Conservation (phyloP, 1,284 basidiomycete genomes). For the Irpex sp. region DNA sequence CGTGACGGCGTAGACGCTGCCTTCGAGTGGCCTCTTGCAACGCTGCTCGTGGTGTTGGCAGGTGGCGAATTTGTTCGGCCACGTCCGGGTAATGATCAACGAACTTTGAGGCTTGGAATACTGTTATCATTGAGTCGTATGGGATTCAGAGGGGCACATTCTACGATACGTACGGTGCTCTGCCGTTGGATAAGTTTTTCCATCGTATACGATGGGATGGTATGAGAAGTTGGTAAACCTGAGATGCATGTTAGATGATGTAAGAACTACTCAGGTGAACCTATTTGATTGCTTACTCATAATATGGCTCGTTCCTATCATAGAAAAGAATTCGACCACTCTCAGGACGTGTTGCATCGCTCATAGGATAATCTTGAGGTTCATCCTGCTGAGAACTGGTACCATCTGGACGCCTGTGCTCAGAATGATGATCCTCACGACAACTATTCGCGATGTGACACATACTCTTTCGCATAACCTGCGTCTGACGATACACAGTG, state of each 20-base stretch:
- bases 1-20: conserved; percentile 13
- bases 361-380: neutral
- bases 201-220: conserved; percentile 18
- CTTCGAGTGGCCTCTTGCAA: conserved; percentile 16
- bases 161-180: conserved; percentile 22
- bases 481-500: neutral
- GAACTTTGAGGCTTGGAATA: conserved; percentile 23
- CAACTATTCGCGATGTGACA: neutral
- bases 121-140: conserved; percentile 2
- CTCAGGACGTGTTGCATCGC: neutral
- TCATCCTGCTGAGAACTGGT: neutral
- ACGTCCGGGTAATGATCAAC: conserved; percentile 11
- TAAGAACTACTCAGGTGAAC: neutral
- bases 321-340: neutral
- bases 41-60: conserved; percentile 17
- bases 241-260: neutral
- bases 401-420: neutral
- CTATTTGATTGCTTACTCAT: neutral
- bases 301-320: conserved; percentile 2
- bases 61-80: conserved; percentile 20
- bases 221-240: conserved; percentile 29
- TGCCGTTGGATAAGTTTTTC: conserved; percentile 22
- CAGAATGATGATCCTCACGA: neutral
- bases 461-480: neutral
- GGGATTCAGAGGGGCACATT: neutral